These are phyloP conservation scores for Coemansia sp. DNA, from an alignment of 192 early-diverging fungal genomes.

Conservation along the genomic window DNA sequence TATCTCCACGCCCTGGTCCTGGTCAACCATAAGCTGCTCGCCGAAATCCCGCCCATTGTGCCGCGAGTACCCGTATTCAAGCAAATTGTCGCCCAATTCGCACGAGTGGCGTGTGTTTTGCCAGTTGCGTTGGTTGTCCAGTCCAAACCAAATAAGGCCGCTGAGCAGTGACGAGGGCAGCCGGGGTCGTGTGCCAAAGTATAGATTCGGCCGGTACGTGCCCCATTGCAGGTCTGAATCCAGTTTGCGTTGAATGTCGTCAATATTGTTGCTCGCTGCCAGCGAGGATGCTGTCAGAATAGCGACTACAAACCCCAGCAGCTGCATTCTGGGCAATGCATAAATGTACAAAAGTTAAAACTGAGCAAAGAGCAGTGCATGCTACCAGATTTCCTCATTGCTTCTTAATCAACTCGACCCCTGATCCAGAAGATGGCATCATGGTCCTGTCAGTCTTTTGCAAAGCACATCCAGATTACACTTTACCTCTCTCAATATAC, in stretches of 20 bases:
- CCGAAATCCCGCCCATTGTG: slow-evolving; percentile 85
- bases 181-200: slow-evolving; percentile 87
- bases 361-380: background rate
- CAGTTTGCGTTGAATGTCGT: slow-evolving; percentile 13
- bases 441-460: no score
- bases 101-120: slow-evolving; percentile 84
- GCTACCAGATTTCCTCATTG: no score
- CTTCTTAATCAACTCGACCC: no score
- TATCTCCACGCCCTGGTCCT: slow-evolving; percentile 37
- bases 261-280: background rate
- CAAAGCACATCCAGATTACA: no score
- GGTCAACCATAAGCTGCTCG: slow-evolving; percentile 56
- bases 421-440: no score
- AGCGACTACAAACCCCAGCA: background rate
- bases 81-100: slow-evolving; percentile 79
- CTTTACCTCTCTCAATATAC: no score
- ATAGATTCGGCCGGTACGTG: slow-evolving; percentile 88
- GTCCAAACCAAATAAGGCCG: slow-evolving; percentile 92
- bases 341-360: background rate
- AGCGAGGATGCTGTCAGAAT: background rate
- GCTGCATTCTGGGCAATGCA: slow-evolving; percentile 9
- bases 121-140: slow-evolving; percentile 58
- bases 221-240: slow-evolving; percentile 79
- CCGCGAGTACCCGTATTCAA: slow-evolving; percentile 81
- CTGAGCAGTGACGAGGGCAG: slow-evolving; percentile 75